Evolutionary conservation across 148 eudicot species (phyloP), one percentile per base, ranked within the genome.

Genomic region (Spergularia bocconei): DNA sequence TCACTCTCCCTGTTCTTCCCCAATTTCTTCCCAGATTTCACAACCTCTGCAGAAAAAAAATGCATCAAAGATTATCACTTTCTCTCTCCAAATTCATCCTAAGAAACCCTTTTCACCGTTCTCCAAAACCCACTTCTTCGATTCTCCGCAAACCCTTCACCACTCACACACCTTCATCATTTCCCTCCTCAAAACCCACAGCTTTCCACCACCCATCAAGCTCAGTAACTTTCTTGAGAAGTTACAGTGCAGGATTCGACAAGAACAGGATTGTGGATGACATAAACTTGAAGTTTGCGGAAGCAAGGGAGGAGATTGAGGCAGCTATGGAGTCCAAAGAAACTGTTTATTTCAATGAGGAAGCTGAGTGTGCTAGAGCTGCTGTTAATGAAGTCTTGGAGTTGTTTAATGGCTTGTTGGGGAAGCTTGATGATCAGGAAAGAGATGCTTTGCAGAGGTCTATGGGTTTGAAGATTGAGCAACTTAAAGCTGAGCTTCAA

Each of bases 401-500:
- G 4, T 21, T 90, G 96, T 94, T 87, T 63, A 77, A 88, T 11
- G 93, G 81, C 13, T 70, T 94, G 86, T 66, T 91, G 69, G 83
- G 76, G 25, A 90, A 79, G 79, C 72, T 94, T 76, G 82, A 88
- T 12, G 88, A 79, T 48, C 79, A 74, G 25, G 91, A 91, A 67
- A 91, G 79, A 74, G 83, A 75, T 3, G 86, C 84, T 33, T 70
- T 94, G 60, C 87, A 80, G 73, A 86, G 98, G 83, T 87, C 98
- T 4, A 94, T 94, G 98, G 98, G 97, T 25, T 88, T 94, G 78
- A 94, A 94, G 83, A 90, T 94, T 71, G 93, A 94, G 88, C 98
- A 94, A 71, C 86, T 94, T 85, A 94, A 94, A 75, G 98, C 98
- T 79, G 97, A 91, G 83, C 87, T 94, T 77, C 85, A 85, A 20